phyloP scores from a whole-genome alignment of 225 moss, liverwort and hornwort species.

The Marchantia paleacea region DNA sequence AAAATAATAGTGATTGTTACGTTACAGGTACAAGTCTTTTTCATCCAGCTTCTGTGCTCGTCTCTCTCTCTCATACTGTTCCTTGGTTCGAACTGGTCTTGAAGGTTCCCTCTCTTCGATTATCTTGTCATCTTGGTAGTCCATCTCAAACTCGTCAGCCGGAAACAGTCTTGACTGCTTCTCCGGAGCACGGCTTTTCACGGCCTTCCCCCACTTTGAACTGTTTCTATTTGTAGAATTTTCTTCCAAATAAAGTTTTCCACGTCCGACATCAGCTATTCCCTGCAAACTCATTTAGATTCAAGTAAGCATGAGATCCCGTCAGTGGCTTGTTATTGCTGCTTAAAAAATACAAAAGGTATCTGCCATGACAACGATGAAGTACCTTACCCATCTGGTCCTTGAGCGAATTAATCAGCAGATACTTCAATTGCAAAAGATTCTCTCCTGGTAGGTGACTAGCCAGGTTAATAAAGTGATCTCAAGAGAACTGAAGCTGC shows the following conservation, averaged over 20 bases:
- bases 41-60: slow-evolving; percentile 18
- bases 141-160: background rate
- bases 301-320: background rate
- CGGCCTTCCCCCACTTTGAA: slow-evolving; percentile 16
- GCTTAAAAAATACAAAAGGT: background rate
- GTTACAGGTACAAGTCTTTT: slow-evolving; percentile 14
- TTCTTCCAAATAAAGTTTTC: slow-evolving; percentile 20
- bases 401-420: too few species aligned
- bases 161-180: slow-evolving; percentile 5
- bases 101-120: background rate
- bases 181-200: slow-evolving; percentile 2
- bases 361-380: background rate
- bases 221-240: slow-evolving; percentile 15
- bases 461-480: background rate
- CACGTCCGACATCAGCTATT: background rate
- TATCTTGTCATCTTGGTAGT: slow-evolving; percentile 1
- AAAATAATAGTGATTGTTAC: too few species aligned
- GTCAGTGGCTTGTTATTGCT: background rate
- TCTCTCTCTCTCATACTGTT: background rate
- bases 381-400: too few species aligned
- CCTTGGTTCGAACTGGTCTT: background rate
- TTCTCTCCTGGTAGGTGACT: background rate
- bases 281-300: slow-evolving; percentile 17
- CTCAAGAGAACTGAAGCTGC: background rate
- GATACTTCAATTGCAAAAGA: background rate